Evolutionary conservation across 2,329 filamentous ascomycete genomes (phyloP).

Genomic region (Aspergillus intermedius): DNA sequence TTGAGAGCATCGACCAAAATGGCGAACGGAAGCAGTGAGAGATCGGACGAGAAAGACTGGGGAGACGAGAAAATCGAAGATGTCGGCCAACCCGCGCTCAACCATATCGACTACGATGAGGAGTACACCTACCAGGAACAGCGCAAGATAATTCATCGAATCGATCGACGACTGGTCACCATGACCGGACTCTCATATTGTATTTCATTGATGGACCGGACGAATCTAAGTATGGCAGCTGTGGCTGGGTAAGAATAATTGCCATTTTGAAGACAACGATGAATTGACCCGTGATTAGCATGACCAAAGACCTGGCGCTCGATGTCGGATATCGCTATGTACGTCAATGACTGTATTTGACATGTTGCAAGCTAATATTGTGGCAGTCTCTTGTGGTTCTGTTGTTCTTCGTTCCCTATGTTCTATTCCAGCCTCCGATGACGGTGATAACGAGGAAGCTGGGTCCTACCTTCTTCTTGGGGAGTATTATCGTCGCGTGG

Average conservation of each 20-base stretch:
- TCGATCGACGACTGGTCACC: constrained; percentile 60
- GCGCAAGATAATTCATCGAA: constrained; percentile 59
- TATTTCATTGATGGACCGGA: constrained; percentile 70
- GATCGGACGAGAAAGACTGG: constrained; percentile 5
- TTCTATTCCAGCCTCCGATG: constrained; percentile 26
- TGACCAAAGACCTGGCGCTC: constrained; percentile 25
- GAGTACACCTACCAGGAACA: constrained; percentile 56
- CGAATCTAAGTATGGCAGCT: constrained; percentile 62
- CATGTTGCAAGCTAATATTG: neutral
- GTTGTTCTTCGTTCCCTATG: constrained; percentile 28
- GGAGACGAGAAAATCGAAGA: constrained; percentile 9
- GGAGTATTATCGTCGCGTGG: constrained; percentile 24
- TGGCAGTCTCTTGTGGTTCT: constrained; percentile 16
- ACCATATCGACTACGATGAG: constrained; percentile 15
- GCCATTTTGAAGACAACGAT: neutral
- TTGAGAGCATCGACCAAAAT: no score
- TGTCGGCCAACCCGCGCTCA: constrained; percentile 6
- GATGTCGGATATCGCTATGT: constrained; percentile 22
- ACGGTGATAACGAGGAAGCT: constrained; percentile 26
- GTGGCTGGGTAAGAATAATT: constrained; percentile 58
- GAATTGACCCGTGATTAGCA: constrained; percentile 60
- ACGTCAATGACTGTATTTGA: neutral
- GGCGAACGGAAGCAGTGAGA: constrained; percentile 3
- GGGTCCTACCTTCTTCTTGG: constrained; percentile 23
- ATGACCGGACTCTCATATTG: constrained; percentile 65